Base-by-base conservation (phyloP, 2,329 filamentous ascomycete genomes). In the Ophiocordyceps polyrhachis-furcata region DNA sequence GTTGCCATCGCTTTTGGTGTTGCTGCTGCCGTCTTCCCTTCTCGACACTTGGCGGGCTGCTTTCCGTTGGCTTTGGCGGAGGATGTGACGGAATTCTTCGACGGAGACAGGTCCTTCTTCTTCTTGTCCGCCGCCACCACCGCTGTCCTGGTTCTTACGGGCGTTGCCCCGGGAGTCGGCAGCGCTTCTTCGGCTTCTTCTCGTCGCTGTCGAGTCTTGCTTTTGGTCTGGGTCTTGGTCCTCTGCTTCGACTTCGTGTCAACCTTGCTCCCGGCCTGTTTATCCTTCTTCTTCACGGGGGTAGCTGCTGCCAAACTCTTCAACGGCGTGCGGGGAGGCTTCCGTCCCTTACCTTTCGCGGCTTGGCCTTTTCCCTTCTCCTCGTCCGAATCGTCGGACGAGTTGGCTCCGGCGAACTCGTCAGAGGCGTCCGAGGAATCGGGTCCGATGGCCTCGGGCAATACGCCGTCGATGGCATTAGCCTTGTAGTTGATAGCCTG, bases 401-500 rank as follows among this genome's bases (percentile, higher is more conserved):
- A 55, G n/a, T 56, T 55, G 21, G 51, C 55, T 4, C 50, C 57
- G 15, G 56, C 55, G 50, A 61, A 62, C 42, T 59, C 58, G 37
- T 62, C 59, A 8, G 58, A 61, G 11, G 56, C 56, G 23, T 60
- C 59, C 29, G 55, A 56, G 14, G 57, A 52, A 11, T 60, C 53
- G 14, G 44, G 47, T 19, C 49, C 57, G 7, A 49, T 42, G 17
- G 53, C 59, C 14, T 54, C 60, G 12, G 50, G 49, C 5, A 58
- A 46, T 3, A 40, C 32, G 5, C 47, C 49, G 23, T 54, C 51
- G 9, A 46, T 17, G 15, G 43, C 47, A 43, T 53, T 56, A 25
- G 54, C 49, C 46, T 57, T 60, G 50, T 64, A 64, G 51, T 61
- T 62, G 45, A 62, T 56, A 43, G 51, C 51, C 61, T 63, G 38